Conservation (phyloP, 192 early-diverging fungal genomes). For the Backusella psychrophila region DNA sequence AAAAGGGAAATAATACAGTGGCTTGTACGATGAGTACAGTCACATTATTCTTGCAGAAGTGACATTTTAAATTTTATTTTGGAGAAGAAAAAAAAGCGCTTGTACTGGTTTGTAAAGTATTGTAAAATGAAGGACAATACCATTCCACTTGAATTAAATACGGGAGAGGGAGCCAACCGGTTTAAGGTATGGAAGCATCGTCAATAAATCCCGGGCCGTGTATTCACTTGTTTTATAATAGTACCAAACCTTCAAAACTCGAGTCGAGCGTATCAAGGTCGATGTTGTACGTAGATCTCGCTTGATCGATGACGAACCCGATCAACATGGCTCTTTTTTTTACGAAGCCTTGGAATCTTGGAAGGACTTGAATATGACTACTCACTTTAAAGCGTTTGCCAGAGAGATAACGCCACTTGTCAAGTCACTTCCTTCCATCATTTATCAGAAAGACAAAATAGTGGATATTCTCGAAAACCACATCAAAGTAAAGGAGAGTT, state of each 20-base stretch:
- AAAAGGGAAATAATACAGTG: not conserved
- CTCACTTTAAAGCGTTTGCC: slow-evolving; percentile 71
- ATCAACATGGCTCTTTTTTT: slow-evolving; percentile 78
- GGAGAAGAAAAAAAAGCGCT: not conserved
- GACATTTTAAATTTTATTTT: slow-evolving; percentile 5
- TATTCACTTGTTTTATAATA: slow-evolving; percentile 29
- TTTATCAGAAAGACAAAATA: slow-evolving; percentile 88
- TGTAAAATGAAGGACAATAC: slow-evolving; percentile 40
- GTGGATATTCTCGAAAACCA: slow-evolving; percentile 62
- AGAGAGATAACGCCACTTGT: slow-evolving; percentile 61
- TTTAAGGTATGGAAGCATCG: slow-evolving; percentile 50
- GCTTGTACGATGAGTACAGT: not conserved
- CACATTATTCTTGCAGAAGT: not conserved
- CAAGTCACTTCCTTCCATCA: slow-evolving; percentile 80
- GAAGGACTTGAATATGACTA: slow-evolving; percentile 90
- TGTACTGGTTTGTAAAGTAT: slow-evolving; percentile 1
- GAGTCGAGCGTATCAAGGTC: slow-evolving; percentile 81
- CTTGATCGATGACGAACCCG: slow-evolving; percentile 53
- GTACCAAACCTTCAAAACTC: slow-evolving; percentile 74
- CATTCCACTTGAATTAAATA: slow-evolving; percentile 58
- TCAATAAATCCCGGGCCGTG: too few relatives aligned
- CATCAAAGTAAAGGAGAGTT: slow-evolving; percentile 55
- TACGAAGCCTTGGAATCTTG: slow-evolving; percentile 77
- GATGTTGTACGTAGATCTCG: slow-evolving; percentile 68
- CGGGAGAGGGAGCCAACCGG: slow-evolving; percentile 61